phyloP scores from a whole-genome alignment of 2,329 filamentous ascomycete species.

The Colletotrichum cereale region DNA sequence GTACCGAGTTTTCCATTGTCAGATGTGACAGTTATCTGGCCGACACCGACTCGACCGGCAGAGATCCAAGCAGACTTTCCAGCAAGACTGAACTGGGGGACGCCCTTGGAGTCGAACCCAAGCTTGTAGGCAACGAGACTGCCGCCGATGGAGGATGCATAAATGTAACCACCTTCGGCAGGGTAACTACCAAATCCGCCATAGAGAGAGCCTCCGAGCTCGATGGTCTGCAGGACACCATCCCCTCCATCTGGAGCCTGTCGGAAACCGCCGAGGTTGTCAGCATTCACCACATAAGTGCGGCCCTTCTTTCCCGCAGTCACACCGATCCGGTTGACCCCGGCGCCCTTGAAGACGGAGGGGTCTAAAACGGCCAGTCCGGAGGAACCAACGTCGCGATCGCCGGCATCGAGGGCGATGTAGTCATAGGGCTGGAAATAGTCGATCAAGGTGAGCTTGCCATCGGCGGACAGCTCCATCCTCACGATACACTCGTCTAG shows the following conservation, averaged over 20 bases:
- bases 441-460: slow-evolving; percentile 46
- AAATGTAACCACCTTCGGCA: slow-evolving; percentile 58
- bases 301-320: slow-evolving; percentile 56
- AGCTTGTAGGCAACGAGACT: slow-evolving; percentile 41
- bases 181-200: slow-evolving; percentile 56
- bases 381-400: slow-evolving; percentile 55
- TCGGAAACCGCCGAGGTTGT: slow-evolving; percentile 57
- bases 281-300: slow-evolving; percentile 54
- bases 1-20: slow-evolving; percentile 51
- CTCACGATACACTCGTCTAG: slow-evolving; percentile 51
- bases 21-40: slow-evolving; percentile 53
- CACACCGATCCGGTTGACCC: slow-evolving; percentile 52
- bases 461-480: slow-evolving; percentile 45
- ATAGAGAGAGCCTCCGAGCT: slow-evolving; percentile 50
- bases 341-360: slow-evolving; percentile 49
- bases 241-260: slow-evolving; percentile 52
- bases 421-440: slow-evolving; percentile 59
- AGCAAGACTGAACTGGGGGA: slow-evolving; percentile 50
- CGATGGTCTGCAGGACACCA: slow-evolving; percentile 52
- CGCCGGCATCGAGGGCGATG: slow-evolving; percentile 51
- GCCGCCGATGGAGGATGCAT: slow-evolving; percentile 46
- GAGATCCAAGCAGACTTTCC: slow-evolving; percentile 44
- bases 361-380: slow-evolving; percentile 52
- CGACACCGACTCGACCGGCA: slow-evolving; percentile 49
- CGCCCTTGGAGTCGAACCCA: slow-evolving; percentile 40